Conservation (phyloP, 208 protist species). For the Entamoeba invadens region DNA sequence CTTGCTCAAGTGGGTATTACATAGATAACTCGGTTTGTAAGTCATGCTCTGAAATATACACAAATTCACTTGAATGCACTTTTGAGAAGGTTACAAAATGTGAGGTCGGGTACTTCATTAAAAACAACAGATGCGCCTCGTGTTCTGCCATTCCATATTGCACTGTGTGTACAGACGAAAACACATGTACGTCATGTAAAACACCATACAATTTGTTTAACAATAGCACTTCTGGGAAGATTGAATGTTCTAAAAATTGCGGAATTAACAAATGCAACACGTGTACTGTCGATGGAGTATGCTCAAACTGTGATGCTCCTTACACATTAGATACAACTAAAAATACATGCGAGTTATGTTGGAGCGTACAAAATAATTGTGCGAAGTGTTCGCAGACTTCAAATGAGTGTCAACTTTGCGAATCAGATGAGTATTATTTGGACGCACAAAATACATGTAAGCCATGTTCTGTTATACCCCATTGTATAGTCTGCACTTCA, state of each 20-base stretch:
- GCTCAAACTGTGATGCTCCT: not conserved
- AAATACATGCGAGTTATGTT: not conserved
- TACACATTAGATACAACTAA: not conserved
- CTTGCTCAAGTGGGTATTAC: not conserved
- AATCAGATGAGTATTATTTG: too few species aligned
- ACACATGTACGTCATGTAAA: not conserved
- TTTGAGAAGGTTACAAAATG: not conserved
- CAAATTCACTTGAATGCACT: not conserved
- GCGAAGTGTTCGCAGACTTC: too few species aligned
- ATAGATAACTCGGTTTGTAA: not conserved
- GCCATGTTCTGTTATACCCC: too few species aligned
- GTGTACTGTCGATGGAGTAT: not conserved
- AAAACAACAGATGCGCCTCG: not conserved
- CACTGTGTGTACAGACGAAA: not conserved
- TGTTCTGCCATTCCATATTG: not conserved
- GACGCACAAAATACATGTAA: too few species aligned
- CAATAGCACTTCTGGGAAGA: not conserved
- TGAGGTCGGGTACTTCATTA: not conserved
- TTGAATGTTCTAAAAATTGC: not conserved
- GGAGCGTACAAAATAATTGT: not conserved
- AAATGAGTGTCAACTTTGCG: too few species aligned
- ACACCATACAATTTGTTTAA: not conserved
- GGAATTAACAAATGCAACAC: not conserved
- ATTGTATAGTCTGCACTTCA: too few species aligned
- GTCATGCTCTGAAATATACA: not conserved